Evolutionary conservation across 192 early-diverging fungal species (phyloP), one percentile per base, ranked within the genome.

Genomic region (Endogone sp.): DNA sequence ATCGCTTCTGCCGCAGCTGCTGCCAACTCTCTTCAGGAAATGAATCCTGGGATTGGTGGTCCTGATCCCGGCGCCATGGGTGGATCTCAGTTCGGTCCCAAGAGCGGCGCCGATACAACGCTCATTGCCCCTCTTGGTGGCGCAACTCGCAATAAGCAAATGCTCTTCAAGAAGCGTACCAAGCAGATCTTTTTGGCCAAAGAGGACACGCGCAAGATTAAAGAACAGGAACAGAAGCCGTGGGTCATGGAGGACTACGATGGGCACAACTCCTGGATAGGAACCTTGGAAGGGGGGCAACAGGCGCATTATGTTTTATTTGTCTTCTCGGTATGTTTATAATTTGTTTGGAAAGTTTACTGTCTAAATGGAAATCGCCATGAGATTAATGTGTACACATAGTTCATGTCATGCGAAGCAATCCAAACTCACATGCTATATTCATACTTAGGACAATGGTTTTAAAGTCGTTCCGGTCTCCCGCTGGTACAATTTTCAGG

Each of bases 161-260:
- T 89, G 68, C 60, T 93, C 55, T 93, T 93, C 66, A 92, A 92
- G 73, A 92, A 91, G 72, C 82, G 86, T 9, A 93, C 92, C n/a
- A 86, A 83, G 58, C 92, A 93, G 73, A 85, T 93, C 25, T 91
- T 80, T 60, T 76, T 92, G 62, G 90, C 90, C 29, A 84, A 91
- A 66, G 89, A 92, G 70, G 86, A 90, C 24, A 85, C 83, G 63
- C 88, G 90, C 23, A 81, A 88, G 28, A 67, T 91, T 57, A 86
- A 88, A 44, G 89, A 89, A 57, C 87, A 89, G 73, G 92, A 93
- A 78, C 81, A 86, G 16, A 75, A 84, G 44, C 91, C 90, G 2
- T 93, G 91, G 91, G 82, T 93, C 1, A 73, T 93, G 0, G 91
- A 92, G 64, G 92, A 93, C 31, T 89, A 86, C 66, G 90, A 90